phyloP scores from a whole-genome alignment of 495 filamentous ascomycete genomes.

The Glonium stellatum region DNA sequence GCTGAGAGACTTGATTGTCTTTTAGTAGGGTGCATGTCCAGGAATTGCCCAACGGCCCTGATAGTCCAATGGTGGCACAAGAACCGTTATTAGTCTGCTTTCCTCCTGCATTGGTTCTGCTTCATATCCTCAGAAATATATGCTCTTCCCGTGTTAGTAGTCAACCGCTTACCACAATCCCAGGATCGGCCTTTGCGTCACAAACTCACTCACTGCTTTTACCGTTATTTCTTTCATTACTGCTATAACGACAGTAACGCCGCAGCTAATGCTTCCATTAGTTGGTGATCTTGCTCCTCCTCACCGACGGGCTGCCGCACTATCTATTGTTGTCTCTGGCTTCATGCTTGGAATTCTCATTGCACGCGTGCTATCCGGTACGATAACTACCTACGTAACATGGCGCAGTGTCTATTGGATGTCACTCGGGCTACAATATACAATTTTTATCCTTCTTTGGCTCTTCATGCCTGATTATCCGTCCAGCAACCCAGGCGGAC shows the following conservation, averaged over 20 bases:
- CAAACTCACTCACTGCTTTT: conserved; percentile 57
- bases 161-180: not conserved
- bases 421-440: conserved; percentile 62
- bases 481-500: conserved; percentile 54
- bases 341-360: conserved; percentile 69
- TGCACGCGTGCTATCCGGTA: conserved; percentile 68
- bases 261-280: conserved; percentile 77
- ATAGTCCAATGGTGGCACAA: too few relatives aligned
- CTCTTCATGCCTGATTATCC: conserved; percentile 78
- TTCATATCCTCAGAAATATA: not conserved
- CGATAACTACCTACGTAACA: conserved; percentile 59
- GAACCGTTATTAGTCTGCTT: too few relatives aligned
- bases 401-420: conserved; percentile 83
- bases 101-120: too few relatives aligned
- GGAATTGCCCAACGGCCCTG: too few relatives aligned
- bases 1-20: too few relatives aligned
- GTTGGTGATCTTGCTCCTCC: conserved; percentile 75
- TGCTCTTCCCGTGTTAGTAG: not conserved
- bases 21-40: too few relatives aligned
- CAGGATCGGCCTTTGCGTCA: conserved; percentile 65
- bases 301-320: conserved; percentile 56
- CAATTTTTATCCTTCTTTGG: conserved; percentile 61
- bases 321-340: conserved; percentile 71
- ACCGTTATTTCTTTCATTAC: conserved; percentile 61
- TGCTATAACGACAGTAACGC: conserved; percentile 72